phyloP scores from a whole-genome alignment of 176 grass and related monocot genomes.

The Carex pumila region DNA sequence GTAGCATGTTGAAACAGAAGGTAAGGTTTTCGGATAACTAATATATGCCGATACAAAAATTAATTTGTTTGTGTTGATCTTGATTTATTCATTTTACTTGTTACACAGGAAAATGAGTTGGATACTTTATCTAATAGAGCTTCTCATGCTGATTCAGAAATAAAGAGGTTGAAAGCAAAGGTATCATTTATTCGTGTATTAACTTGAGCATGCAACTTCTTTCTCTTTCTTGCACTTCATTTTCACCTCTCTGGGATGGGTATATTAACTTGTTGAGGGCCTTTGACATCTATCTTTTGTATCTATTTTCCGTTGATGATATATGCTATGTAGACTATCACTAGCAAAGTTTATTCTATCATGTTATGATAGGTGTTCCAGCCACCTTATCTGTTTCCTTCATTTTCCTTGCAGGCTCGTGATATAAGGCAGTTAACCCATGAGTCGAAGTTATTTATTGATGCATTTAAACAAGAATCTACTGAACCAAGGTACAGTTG shows the following conservation, averaged over 20 bases:
- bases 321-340: not conserved
- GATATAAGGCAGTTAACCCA: conserved; percentile 38
- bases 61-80: not conserved
- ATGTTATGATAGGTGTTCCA: not conserved
- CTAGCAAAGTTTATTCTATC: not conserved
- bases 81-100: conserved; percentile 15
- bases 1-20: conserved; percentile 51
- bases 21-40: conserved; percentile 29
- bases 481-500: conserved; percentile 49
- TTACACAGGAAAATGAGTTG: conserved; percentile 47
- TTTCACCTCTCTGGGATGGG: not conserved
- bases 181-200: conserved; percentile 11
- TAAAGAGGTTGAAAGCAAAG: conserved; percentile 37
- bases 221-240: not conserved
- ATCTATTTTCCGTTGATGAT: not conserved
- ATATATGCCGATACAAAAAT: not conserved
- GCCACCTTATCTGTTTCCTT: not conserved
- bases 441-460: conserved; percentile 54
- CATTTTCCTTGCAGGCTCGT: conserved; percentile 27
- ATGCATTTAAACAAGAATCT: conserved; percentile 63
- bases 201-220: not conserved
- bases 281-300: not conserved
- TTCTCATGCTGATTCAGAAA: conserved; percentile 44
- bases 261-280: no score
- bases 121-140: conserved; percentile 40